phyloP scores from a whole-genome alignment of 2,329 filamentous ascomycete genomes.

The Pezicula rhizophila region DNA sequence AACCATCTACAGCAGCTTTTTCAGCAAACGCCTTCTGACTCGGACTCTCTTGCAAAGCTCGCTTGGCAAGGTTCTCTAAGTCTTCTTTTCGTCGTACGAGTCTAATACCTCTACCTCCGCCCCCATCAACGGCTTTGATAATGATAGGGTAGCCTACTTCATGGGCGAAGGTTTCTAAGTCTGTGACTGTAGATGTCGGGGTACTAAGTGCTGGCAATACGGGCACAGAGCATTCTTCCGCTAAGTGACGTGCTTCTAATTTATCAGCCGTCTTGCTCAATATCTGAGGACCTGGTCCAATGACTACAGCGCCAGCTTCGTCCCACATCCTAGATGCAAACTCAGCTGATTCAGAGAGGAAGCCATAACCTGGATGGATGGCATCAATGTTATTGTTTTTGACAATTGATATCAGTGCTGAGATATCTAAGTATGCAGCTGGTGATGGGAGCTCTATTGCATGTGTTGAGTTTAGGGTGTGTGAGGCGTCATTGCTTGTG shows the following conservation, averaged over 20 bases:
- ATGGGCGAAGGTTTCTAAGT: constrained; percentile 45
- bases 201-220: constrained; percentile 68
- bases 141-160: constrained; percentile 40
- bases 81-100: constrained; percentile 45
- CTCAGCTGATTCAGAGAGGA: constrained; percentile 60
- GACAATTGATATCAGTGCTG: constrained; percentile 39
- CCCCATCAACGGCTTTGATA: constrained; percentile 55
- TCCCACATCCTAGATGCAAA: constrained; percentile 63
- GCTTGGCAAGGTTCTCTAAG: constrained; percentile 44
- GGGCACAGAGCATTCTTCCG: constrained; percentile 56
- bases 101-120: constrained; percentile 60
- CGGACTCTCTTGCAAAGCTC: constrained; percentile 57
- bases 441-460: constrained; percentile 44
- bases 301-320: constrained; percentile 63
- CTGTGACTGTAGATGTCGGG: constrained; percentile 51
- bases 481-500: constrained; percentile 47
- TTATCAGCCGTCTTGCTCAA: constrained; percentile 31
- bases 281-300: constrained; percentile 50
- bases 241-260: constrained; percentile 59
- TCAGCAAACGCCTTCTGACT: constrained; percentile 53
- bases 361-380: constrained; percentile 70
- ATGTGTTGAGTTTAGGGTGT: constrained; percentile 45
- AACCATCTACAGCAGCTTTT: constrained; percentile 51
- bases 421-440: constrained; percentile 46
- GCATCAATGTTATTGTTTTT: constrained; percentile 49